Percentiles rank a stretch among this genome's conserved stretches.
Evolutionary conservation across 345 rosid species (phyloP).

Genomic region (Eucalyptus leucophloia): DNA sequence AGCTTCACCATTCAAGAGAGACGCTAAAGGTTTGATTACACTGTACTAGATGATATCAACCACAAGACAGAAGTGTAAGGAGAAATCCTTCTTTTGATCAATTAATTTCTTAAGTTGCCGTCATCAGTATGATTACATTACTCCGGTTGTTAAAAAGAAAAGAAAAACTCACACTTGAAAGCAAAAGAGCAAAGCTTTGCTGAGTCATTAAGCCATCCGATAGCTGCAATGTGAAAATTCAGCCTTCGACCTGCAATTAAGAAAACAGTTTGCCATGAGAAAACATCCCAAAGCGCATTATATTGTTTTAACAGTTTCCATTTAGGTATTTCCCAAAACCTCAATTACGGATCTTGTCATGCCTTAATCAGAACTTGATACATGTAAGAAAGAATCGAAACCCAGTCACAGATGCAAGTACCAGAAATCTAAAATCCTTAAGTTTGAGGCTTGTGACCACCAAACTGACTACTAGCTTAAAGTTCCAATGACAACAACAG

Average conservation of each 20-base stretch:
- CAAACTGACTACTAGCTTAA: not conserved
- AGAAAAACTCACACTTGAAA: not conserved
- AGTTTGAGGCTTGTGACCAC: not conserved
- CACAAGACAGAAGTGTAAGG: not conserved
- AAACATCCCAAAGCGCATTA: not conserved
- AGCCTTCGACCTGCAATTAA: not conserved
- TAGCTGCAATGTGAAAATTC: not conserved
- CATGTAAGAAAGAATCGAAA: not conserved
- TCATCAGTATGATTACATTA: not conserved
- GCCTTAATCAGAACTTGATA: not conserved
- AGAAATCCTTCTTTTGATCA: not conserved
- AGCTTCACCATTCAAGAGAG: not conserved
- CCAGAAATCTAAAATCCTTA: not conserved
- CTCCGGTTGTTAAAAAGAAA: not conserved
- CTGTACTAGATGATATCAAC: not conserved
- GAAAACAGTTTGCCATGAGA: not conserved
- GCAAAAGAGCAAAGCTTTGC: not conserved
- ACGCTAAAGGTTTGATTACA: not conserved
- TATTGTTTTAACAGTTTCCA: not conserved
- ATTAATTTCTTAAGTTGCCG: not conserved
- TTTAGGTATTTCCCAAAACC: not conserved
- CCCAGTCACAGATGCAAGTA: not conserved
- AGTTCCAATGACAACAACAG: not conserved
- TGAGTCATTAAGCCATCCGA: conserved; percentile 4
- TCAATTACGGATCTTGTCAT: not conserved